Evolutionary conservation across 352 stramenopile genomes (phyloP).

Genomic region (Aphanomyces cochlioides): DNA sequence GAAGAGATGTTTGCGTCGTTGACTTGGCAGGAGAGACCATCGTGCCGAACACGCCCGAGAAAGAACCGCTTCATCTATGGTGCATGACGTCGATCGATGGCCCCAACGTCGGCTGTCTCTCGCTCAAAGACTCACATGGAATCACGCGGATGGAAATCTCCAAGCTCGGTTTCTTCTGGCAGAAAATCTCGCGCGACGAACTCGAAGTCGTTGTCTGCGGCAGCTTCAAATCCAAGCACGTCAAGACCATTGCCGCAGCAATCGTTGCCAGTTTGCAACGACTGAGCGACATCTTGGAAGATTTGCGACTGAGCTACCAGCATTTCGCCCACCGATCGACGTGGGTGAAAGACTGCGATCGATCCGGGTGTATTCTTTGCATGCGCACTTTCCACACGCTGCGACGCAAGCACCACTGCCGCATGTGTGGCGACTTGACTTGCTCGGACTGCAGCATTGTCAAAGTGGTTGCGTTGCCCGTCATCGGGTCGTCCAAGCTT

Average conservation of each 20-base stretch:
- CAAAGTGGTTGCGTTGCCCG: constrained; percentile 61
- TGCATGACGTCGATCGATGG: constrained; percentile 71
- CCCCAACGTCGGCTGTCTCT: constrained; percentile 72
- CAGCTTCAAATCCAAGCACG: constrained; percentile 70
- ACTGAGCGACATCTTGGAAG: constrained; percentile 64
- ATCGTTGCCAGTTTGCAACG: constrained; percentile 50
- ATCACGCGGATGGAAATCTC: constrained; percentile 52
- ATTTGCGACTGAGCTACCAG: constrained; percentile 68
- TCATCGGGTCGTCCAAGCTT: constrained; percentile 75
- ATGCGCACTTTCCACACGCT: constrained; percentile 75
- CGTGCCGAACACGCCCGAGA: constrained; percentile 53
- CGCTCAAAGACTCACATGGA: constrained; percentile 67
- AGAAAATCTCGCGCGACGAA: constrained; percentile 56
- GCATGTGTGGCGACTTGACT: constrained; percentile 73
- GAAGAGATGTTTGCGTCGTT: constrained; percentile 65
- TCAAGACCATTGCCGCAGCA: constrained; percentile 49
- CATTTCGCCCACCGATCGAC: constrained; percentile 68
- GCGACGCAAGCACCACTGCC: constrained; percentile 75
- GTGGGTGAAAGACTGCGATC: constrained; percentile 73
- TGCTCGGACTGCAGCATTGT: constrained; percentile 77
- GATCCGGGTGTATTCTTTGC: constrained; percentile 64
- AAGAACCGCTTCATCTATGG: constrained; percentile 62
- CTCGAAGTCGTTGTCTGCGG: constrained; percentile 76
- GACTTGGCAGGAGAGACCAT: constrained; percentile 68
- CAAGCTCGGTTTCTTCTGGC: constrained; percentile 74